These are phyloP conservation scores for Annulohypoxylon truncatum DNA, from an alignment of 2,329 filamentous ascomycete genomes.

Conservation along the genomic window DNA sequence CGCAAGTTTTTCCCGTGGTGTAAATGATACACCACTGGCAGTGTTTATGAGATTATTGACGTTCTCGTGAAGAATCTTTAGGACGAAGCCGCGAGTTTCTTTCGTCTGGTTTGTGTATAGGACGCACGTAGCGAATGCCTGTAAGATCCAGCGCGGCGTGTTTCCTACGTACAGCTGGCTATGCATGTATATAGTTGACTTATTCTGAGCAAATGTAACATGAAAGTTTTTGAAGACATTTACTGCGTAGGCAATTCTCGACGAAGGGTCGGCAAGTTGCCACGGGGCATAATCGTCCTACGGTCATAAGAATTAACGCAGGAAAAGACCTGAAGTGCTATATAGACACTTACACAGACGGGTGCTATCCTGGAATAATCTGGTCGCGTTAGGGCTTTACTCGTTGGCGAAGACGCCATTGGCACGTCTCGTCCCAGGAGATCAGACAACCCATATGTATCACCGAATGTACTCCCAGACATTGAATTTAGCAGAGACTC, in stretches of 20 bases:
- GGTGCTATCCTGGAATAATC: conserved; percentile 40
- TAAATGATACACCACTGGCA: conserved; percentile 44
- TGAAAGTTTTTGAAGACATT: conserved; percentile 51
- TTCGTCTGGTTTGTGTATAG: conserved; percentile 54
- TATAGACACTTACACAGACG: conserved; percentile 41
- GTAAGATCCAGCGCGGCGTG: conserved; percentile 55
- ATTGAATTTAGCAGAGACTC: conserved; percentile 30
- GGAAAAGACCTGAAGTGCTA: neutral
- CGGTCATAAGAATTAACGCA: conserved; percentile 1
- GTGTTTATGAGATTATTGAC: conserved; percentile 53
- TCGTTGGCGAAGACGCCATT: conserved; percentile 6
- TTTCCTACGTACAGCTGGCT: conserved; percentile 55
- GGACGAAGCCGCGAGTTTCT: conserved; percentile 55
- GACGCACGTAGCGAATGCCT: conserved; percentile 55
- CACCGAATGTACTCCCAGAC: conserved; percentile 14
- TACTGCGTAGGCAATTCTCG: conserved; percentile 54
- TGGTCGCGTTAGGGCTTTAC: conserved; percentile 26
- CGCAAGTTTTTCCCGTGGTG: conserved; percentile 55
- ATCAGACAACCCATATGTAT: conserved; percentile 18
- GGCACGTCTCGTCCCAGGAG: conserved; percentile 7
- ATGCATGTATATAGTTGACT: conserved; percentile 57
- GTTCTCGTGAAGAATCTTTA: conserved; percentile 55
- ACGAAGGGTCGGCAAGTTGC: conserved; percentile 55
- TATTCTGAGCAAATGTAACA: conserved; percentile 51
- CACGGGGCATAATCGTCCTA: conserved; percentile 42